phyloP scores from a whole-genome alignment of 2,329 filamentous ascomycete species.

The Coniochaeta sp. region DNA sequence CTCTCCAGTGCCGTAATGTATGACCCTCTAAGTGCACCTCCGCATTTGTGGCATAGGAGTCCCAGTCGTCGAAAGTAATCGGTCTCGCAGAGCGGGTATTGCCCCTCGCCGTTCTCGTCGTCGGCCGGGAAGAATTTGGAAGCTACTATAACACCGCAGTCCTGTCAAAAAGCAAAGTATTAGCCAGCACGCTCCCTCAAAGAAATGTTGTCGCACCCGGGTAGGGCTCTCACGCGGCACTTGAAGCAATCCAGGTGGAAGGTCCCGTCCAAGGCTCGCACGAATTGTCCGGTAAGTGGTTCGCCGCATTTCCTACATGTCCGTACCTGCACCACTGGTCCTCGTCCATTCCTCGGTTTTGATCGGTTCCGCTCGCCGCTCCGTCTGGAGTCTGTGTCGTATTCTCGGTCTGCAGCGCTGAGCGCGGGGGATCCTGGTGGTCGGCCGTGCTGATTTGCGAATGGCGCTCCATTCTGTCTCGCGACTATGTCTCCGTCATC shows the following conservation, averaged over 20 bases:
- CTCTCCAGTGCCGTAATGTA: slow-evolving; percentile 97
- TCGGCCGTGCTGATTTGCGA: slow-evolving; percentile 14
- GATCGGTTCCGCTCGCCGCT: slow-evolving; percentile 54
- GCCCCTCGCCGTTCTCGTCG: slow-evolving; percentile 74
- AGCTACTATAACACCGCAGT: slow-evolving; percentile 93
- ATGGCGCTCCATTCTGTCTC: slow-evolving; percentile 13
- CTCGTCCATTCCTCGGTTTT: slow-evolving; percentile 40
- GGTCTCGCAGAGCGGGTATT: slow-evolving; percentile 95
- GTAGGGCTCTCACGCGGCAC: slow-evolving; percentile 65
- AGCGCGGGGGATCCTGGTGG: slow-evolving; percentile 29
- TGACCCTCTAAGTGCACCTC: slow-evolving; percentile 85
- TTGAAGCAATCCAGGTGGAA: slow-evolving; percentile 98
- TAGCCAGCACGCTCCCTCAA: slow-evolving; percentile 7
- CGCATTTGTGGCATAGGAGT: slow-evolving; percentile 85
- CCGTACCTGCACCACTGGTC: slow-evolving; percentile 51
- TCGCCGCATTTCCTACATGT: slow-evolving; percentile 84
- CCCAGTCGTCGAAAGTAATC: slow-evolving; percentile 94
- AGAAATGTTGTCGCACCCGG: slow-evolving; percentile 8
- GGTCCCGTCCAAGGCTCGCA: slow-evolving; percentile 85
- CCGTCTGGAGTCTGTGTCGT: slow-evolving; percentile 38
- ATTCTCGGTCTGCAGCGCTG: slow-evolving; percentile 21
- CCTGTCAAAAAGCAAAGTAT: slow-evolving; percentile 44
- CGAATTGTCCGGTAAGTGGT: slow-evolving; percentile 87
- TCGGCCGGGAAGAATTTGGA: slow-evolving; percentile 99
- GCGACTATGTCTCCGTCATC: slow-evolving; percentile 16